A percentile compares a stretch with the other conserved stretches of the same genome.
Evolutionary conservation across 495 filamentous ascomycete species (phyloP).

Genomic region (Penicillium parvum): DNA sequence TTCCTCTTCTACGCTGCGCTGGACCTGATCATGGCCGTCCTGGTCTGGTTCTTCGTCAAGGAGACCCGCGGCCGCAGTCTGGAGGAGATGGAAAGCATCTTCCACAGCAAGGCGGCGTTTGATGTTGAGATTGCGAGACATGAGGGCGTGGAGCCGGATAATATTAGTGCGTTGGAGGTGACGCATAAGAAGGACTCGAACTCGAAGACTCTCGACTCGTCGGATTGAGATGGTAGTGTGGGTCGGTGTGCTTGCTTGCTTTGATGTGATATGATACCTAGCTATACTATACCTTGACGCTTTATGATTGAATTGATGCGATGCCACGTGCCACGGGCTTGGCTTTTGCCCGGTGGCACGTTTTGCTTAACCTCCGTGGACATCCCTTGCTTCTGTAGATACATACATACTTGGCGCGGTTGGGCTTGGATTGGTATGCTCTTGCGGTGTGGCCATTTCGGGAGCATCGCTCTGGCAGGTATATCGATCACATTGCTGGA

Average conservation of each 20-base stretch:
- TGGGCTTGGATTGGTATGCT: too few relatives aligned
- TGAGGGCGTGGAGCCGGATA: slow-evolving; percentile 5
- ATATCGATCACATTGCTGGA: slow-evolving; percentile 3
- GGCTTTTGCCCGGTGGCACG: too few relatives aligned
- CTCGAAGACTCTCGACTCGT: not conserved
- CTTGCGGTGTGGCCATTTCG: too few relatives aligned
- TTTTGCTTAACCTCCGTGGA: too few relatives aligned
- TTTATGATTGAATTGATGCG: too few relatives aligned
- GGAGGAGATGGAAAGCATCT: slow-evolving; percentile 43
- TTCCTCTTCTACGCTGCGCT: slow-evolving; percentile 38
- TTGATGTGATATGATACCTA: not conserved
- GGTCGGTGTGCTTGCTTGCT: not conserved
- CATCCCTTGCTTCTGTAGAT: too few relatives aligned
- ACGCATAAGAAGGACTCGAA: slow-evolving; percentile 7
- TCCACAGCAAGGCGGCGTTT: slow-evolving; percentile 25
- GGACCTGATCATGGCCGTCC: slow-evolving; percentile 40
- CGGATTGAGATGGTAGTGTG: not conserved
- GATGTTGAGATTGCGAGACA: slow-evolving; percentile 20
- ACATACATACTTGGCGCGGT: too few relatives aligned
- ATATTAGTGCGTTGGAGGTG: slow-evolving; percentile 14
- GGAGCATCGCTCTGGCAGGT: too few relatives aligned
- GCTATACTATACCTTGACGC: not conserved
- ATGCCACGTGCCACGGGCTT: too few relatives aligned
- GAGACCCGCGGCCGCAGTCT: slow-evolving; percentile 54
- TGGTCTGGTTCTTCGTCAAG: slow-evolving; percentile 57